Evolutionary conservation across 768 basidiomycete species (phyloP).

Genomic region (Tulasnella sp.): DNA sequence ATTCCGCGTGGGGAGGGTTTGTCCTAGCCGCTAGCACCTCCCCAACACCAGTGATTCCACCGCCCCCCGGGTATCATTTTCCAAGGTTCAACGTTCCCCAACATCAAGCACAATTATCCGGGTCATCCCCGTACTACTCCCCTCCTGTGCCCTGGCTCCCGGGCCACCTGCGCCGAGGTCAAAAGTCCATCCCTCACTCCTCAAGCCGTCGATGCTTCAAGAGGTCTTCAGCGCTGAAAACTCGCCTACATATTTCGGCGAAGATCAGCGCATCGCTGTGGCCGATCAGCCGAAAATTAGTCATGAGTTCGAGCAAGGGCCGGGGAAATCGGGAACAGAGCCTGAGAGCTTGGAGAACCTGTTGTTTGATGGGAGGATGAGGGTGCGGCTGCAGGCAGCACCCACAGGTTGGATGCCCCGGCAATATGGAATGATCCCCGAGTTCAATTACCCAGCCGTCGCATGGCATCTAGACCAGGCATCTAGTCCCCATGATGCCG

Average conservation of each 20-base stretch:
- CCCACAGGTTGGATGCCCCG: neutral
- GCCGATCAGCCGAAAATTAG: neutral
- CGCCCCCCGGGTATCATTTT: no score
- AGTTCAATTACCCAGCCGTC: neutral
- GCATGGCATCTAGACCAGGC: neutral
- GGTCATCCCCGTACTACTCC: neutral
- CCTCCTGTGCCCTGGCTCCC: neutral
- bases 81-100: no score
- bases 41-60: no score
- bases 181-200: neutral
- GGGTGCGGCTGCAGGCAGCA: neutral
- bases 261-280: neutral
- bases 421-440: no score
- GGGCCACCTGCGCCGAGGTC: neutral
- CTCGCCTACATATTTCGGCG: neutral
- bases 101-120: no score
- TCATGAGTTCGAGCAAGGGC: no score
- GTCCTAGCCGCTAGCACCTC: no score
- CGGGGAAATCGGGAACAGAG: no score
- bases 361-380: neutral
- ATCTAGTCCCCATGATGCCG: neutral
- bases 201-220: neutral
- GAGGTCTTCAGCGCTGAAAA: neutral
- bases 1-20: no score
- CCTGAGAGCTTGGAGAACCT: neutral